Base-by-base conservation (phyloP, 1,284 basidiomycete species). In the Ustilago sp. region DNA sequence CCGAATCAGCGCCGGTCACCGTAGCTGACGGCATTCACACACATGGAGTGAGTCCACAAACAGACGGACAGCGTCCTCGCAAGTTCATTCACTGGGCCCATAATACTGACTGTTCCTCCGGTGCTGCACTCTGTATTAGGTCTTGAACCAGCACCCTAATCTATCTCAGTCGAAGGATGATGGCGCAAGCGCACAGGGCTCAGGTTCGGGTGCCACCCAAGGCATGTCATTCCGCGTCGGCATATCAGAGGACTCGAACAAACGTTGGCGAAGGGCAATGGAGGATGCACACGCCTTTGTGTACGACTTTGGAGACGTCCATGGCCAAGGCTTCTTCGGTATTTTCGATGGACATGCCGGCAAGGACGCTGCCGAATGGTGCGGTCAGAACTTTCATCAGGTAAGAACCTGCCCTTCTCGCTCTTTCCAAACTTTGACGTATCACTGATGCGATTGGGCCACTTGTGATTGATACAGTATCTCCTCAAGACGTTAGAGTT, bases 271-370 rank as follows among this genome's bases (percentile, higher is more conserved):
- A 68, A 89, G 96, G 73, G 94, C 92, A 39, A 99, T 99, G 97
- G 97, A 99, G 87, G 97, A 99, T 86, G 91, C 95, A 1, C 95
- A 99, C 86, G 94, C 94, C 36, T 98, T 98, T 83, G 90, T 98
- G 61, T 93, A 95, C 77, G 94, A 98, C 85, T 99, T 94, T 86
- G 94, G 91, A 32, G 91, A 91, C 39, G 89, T 99, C 13, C 90
- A 91, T 52, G 96, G 96, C 0, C 97, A 99, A 86, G 95, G 94
- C 8, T 98, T 97, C 88, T 98, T 97, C 85, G 95, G 95, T 12
- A 91, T 99, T 51, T 99, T 99, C 83, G 97, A 99, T 82, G 97
- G 97, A 3, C 97, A 99, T 85, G 97, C 97, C 0, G 97, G 97
- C 23, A 98, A 98, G 86, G 94, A 98, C 83, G 94, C 96, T 23